Conservation (phyloP, 306 rosid species). For the Chamaecrista fasciculata region DNA sequence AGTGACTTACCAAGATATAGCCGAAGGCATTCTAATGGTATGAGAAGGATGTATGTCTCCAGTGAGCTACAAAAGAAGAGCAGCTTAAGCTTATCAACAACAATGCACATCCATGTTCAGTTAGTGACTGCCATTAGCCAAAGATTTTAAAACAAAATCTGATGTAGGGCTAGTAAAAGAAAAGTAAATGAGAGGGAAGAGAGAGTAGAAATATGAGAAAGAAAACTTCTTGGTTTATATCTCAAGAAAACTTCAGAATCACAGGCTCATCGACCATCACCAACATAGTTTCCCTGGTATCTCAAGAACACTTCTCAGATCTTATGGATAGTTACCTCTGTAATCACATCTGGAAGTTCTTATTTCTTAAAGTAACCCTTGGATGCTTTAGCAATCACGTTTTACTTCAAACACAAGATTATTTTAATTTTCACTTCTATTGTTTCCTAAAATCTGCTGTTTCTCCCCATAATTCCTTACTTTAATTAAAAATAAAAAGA, state of each 20-base stretch:
- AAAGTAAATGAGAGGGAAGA: no score
- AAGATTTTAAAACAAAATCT: not conserved
- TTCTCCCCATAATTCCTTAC: constrained; percentile 1
- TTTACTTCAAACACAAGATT: not conserved
- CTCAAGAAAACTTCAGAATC: no score
- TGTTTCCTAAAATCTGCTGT: constrained; percentile 17
- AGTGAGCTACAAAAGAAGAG: constrained; percentile 48
- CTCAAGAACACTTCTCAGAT: not conserved
- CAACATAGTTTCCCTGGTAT: not conserved
- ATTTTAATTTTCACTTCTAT: not conserved
- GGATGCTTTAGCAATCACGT: not conserved
- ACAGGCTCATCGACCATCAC: not conserved
- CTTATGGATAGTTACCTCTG: not conserved
- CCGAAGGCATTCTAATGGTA: constrained; percentile 71
- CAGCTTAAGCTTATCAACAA: constrained; percentile 25
- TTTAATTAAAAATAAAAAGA: no score
- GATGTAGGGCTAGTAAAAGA: no score
- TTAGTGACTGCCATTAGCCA: constrained; percentile 1
- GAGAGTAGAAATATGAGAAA: no score
- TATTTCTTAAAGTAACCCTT: not conserved
- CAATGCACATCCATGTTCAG: not conserved
- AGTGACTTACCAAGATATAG: constrained; percentile 67
- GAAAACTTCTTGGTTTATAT: no score
- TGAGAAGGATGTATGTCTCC: constrained; percentile 62
- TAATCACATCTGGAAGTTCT: not conserved